Conservation (phyloP, 2,329 filamentous ascomycete genomes). For the Fusarium drepaniforme region DNA sequence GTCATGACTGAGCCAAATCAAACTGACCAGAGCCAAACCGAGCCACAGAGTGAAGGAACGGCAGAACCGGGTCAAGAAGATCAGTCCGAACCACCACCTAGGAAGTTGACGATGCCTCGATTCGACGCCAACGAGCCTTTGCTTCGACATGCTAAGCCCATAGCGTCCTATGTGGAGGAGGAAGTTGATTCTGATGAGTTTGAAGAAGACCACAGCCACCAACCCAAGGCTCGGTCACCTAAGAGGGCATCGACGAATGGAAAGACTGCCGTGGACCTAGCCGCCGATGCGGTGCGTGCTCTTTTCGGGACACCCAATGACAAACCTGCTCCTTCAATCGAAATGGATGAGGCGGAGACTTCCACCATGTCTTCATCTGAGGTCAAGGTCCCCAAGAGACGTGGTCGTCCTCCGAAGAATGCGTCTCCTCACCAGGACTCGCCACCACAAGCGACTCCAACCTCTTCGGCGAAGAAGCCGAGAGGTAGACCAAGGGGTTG, state of each 20-base stretch:
- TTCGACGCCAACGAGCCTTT: slow-evolving; percentile 61
- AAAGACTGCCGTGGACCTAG: slow-evolving; percentile 54
- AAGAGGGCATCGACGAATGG: slow-evolving; percentile 1
- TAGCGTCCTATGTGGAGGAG: slow-evolving; percentile 64
- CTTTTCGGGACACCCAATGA: slow-evolving; percentile 38
- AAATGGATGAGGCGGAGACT: background rate
- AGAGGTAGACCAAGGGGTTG: slow-evolving; percentile 39
- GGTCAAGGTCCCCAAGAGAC: slow-evolving; percentile 36
- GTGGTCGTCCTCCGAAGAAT: slow-evolving; percentile 50
- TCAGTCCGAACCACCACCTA: slow-evolving; percentile 21
- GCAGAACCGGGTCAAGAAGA: slow-evolving; percentile 19
- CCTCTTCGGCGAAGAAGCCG: slow-evolving; percentile 31
- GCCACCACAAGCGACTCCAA: slow-evolving; percentile 4
- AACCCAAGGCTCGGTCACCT: slow-evolving; percentile 10
- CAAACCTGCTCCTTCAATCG: background rate
- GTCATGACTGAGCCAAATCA: slow-evolving; percentile 36
- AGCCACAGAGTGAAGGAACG: slow-evolving; percentile 18
- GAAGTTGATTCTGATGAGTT: slow-evolving; percentile 55
- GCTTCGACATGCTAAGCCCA: slow-evolving; percentile 66
- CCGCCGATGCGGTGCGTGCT: slow-evolving; percentile 50
- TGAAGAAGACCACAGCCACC: slow-evolving; percentile 57
- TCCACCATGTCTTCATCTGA: background rate
- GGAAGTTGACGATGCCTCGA: slow-evolving; percentile 34
- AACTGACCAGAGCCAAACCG: slow-evolving; percentile 28
- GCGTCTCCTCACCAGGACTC: slow-evolving; percentile 10